Percentiles rank a stretch among this genome's conserved stretches.
These are phyloP conservation scores for Talaromyces rugulosus DNA, from an alignment of 2,329 filamentous ascomycete species.

Conservation along the genomic window DNA sequence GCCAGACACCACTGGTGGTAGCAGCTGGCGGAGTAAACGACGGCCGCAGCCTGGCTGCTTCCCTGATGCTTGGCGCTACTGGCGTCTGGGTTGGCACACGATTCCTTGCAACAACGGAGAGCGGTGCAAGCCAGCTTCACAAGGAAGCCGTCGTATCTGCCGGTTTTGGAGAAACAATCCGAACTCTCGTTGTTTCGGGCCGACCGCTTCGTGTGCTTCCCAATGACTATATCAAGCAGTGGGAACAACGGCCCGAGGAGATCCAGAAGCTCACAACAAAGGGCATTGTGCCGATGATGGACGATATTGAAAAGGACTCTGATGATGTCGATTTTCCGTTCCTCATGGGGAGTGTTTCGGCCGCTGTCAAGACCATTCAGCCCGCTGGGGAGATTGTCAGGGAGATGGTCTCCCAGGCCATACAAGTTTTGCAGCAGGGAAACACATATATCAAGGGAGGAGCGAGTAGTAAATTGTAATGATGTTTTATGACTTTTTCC, in stretches of 20 bases:
- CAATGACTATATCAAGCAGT: constrained; percentile 77
- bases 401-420: constrained; percentile 80
- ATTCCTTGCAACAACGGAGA: constrained; percentile 80
- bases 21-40: constrained; percentile 86
- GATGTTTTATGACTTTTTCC: neutral
- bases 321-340: constrained; percentile 85
- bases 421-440: constrained; percentile 61
- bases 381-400: constrained; percentile 80
- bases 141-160: constrained; percentile 81
- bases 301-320: constrained; percentile 76
- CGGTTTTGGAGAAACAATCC: constrained; percentile 70
- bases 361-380: constrained; percentile 69
- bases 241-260: constrained; percentile 72
- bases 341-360: constrained; percentile 91
- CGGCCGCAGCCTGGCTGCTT: constrained; percentile 73
- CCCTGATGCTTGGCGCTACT: constrained; percentile 79
- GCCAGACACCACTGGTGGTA: constrained; percentile 70
- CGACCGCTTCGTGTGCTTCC: constrained; percentile 73
- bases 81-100: constrained; percentile 94
- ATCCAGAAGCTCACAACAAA: constrained; percentile 70
- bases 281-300: constrained; percentile 75
- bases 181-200: constrained; percentile 78
- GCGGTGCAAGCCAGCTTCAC: constrained; percentile 73
- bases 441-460: constrained; percentile 52
- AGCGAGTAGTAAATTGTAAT: constrained; percentile 42